These are phyloP conservation scores for Hypoxylon intermedium DNA, from an alignment of 495 filamentous ascomycete genomes.

Conservation along the genomic window DNA sequence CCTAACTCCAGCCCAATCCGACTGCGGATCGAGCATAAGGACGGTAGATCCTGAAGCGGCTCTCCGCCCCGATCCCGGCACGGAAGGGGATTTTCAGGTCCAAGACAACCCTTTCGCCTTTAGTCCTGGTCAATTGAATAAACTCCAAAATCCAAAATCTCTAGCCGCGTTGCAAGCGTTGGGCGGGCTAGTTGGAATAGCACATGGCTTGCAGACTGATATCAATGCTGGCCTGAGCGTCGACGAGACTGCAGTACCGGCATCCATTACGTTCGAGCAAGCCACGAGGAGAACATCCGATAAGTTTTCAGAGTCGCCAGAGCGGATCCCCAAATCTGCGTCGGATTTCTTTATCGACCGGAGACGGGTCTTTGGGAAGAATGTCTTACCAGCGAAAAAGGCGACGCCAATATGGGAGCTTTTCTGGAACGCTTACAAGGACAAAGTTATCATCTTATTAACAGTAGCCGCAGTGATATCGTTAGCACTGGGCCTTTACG, in stretches of 20 bases:
- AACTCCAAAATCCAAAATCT: constrained; percentile 82
- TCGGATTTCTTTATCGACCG: constrained; percentile 58
- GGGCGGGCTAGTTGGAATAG: constrained; percentile 77
- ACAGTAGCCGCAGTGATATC: constrained; percentile 82
- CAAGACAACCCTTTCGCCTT: constrained; percentile 83
- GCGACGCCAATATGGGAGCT: constrained; percentile 72
- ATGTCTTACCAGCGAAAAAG: constrained; percentile 74
- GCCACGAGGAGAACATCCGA: constrained; percentile 43
- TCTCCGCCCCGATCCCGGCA: constrained; percentile 67
- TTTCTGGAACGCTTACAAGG: constrained; percentile 84
- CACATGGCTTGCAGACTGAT: constrained; percentile 78
- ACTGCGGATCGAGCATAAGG: constrained; percentile 37
- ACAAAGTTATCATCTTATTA: constrained; percentile 82
- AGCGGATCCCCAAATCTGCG: constrained; percentile 16
- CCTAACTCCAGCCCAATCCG: constrained; percentile 36
- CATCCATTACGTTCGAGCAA: constrained; percentile 74
- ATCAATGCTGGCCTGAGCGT: constrained; percentile 71
- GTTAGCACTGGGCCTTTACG: constrained; percentile 76
- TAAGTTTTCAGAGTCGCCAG: constrained; percentile 22
- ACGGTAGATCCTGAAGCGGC: constrained; percentile 32
- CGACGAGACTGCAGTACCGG: constrained; percentile 72
- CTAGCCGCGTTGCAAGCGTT: constrained; percentile 77
- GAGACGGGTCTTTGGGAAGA: constrained; percentile 71
- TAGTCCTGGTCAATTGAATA: constrained; percentile 79
- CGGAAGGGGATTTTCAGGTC: constrained; percentile 74